Evolutionary conservation across 345 rosid genomes (phyloP), one percentile per base, ranked within the genome.

Genomic region (Eucalyptus pauciflora): DNA sequence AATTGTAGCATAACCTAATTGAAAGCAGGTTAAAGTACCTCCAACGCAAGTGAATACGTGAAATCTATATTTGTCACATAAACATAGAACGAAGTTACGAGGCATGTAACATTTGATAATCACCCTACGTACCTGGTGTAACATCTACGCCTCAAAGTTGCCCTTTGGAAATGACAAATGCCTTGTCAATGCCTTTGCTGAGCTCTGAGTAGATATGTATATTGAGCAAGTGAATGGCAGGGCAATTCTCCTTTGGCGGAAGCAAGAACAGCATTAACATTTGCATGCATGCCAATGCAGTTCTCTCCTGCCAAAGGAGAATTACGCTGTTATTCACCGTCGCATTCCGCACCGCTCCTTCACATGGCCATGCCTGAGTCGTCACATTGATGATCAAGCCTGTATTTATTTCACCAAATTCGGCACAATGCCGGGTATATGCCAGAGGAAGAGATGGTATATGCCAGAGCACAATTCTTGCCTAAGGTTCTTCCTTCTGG

Each of bases 221-320:
- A 29, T 31, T 67, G 10, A n/a, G 43, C 43, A 51, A 67, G 62
- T 50, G 85, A 89, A 89, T 89, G 87, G 87, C 88, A 86, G 86
- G 87, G 88, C 87, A 64, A 89, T 89, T 86, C 90, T 89, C 90
- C 90, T 86, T 89, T 89, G 90, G 90, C 88, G 8, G 27, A 33
- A 71, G 83, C 83, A 71, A 58, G 79, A 58, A 43, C 27, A 20
- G 7, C 83, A 10, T 76, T 10, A 20, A 76, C 27, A 37, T 76
- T 37, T 10, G 48, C 48, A 76, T 20, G 83, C 81, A 18, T 33
- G 7, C 48, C 46, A 37, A 76, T 76, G 83, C 83, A 37, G 27
- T 37, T 76, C 48, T 76, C 46, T 76, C 2, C 8, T 76, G 83
- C 83, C 83, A 76, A 71, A 20, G 83, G 83, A 76, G 46, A 76